phyloP scores from a whole-genome alignment of 805 yeast genomes.

The Starmerella lactis-condensi region DNA sequence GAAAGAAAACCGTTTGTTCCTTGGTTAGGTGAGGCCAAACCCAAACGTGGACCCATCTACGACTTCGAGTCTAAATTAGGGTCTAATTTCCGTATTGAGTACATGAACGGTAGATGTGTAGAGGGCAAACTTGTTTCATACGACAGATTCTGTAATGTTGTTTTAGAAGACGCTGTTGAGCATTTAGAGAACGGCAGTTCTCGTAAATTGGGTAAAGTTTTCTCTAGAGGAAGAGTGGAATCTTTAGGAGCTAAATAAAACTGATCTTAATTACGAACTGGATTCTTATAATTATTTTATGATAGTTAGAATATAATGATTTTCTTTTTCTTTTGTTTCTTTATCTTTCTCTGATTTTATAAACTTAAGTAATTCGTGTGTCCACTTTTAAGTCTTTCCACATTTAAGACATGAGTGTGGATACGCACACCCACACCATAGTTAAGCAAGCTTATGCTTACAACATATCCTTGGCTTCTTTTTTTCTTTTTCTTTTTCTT shows the following conservation, averaged over 20 bases:
- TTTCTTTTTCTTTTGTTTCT: too few species aligned
- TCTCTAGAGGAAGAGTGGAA: slow-evolving; percentile 13
- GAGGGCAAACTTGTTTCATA: slow-evolving; percentile 71
- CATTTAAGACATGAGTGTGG: too few species aligned
- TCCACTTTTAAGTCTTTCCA: too few species aligned
- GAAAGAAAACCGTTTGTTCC: slow-evolving; percentile 20
- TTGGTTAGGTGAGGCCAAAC: slow-evolving; percentile 37
- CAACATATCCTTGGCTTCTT: too few species aligned
- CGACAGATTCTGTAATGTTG: slow-evolving; percentile 85
- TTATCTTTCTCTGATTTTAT: too few species aligned
- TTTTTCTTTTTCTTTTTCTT: too few species aligned
- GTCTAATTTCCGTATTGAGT: slow-evolving; percentile 51
- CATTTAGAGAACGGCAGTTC: slow-evolving; percentile 25
- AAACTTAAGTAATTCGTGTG: too few species aligned
- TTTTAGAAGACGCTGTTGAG: slow-evolving; percentile 47
- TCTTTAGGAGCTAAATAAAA: slow-evolving; percentile 4
- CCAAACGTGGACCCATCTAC: slow-evolving; percentile 77
- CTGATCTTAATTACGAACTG: too few species aligned
- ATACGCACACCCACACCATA: too few species aligned
- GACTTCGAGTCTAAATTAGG: slow-evolving; percentile 64
- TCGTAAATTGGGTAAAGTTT: slow-evolving; percentile 40
- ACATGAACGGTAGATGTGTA: slow-evolving; percentile 75
- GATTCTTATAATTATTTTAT: too few species aligned
- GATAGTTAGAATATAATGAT: too few species aligned
- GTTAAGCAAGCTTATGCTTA: too few species aligned